A percentile compares a stretch with the other conserved stretches of the same genome.
phyloP scores from a whole-genome alignment of 305 asterid species.

The Fraxinus paxiana region DNA sequence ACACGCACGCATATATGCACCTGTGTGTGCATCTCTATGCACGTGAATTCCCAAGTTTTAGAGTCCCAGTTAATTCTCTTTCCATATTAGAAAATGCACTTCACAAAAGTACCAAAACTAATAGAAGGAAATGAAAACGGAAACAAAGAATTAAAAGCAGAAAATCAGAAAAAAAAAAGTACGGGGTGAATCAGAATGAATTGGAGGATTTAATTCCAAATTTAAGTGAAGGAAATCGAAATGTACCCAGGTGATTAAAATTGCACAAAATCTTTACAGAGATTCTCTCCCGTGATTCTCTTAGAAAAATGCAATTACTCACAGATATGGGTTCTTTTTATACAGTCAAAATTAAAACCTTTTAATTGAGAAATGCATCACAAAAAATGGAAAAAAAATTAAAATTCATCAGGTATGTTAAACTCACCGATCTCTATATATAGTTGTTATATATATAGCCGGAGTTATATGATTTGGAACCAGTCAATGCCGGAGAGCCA shows the following conservation, averaged over 20 bases:
- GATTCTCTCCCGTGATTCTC: conserved; percentile 37
- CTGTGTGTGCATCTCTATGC: conserved; percentile 6
- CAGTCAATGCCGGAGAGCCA: conserved; percentile 63
- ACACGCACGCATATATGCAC: neutral
- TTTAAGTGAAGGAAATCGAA: conserved; percentile 27
- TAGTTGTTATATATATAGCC: conserved; percentile 21
- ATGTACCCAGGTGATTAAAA: conserved; percentile 28
- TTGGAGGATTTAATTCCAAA: conserved; percentile 41
- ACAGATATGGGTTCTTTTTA: conserved; percentile 29
- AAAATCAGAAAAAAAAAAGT: conserved; percentile 17
- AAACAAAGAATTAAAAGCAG: conserved; percentile 21
- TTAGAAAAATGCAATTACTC: conserved; percentile 38
- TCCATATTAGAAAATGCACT: conserved; percentile 28
- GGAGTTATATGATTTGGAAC: conserved; percentile 29
- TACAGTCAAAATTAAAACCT: conserved; percentile 27
- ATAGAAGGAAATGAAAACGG: conserved; percentile 23
- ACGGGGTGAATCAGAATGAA: conserved; percentile 32
- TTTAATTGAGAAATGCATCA: conserved; percentile 23
- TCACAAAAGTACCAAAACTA: conserved; percentile 16
- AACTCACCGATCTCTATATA: conserved; percentile 49
- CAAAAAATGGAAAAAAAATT: conserved; percentile 7
- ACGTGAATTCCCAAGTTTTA: conserved; percentile 20
- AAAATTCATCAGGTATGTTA: conserved; percentile 24
- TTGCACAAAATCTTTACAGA: conserved; percentile 29
- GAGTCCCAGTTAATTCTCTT: conserved; percentile 26